Conservation (phyloP, 805 yeast species). For the Hanseniaspora hatyaiensis region DNA sequence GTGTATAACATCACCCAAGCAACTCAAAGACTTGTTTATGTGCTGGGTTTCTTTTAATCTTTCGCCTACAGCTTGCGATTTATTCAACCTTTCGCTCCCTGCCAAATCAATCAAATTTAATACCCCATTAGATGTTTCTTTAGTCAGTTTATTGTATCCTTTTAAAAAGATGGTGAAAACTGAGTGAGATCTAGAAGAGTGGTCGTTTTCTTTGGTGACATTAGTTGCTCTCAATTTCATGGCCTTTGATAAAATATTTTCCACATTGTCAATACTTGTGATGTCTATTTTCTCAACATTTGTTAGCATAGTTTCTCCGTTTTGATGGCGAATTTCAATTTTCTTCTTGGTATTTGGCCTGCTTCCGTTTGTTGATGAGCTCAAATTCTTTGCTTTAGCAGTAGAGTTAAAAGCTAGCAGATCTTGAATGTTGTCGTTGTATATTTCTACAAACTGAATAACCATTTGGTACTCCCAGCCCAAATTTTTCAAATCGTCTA, state of each 20-base stretch:
- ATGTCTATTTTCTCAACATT: conserved; percentile 45
- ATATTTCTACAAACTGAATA: conserved; percentile 80
- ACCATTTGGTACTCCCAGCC: conserved; percentile 54
- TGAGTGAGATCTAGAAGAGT: conserved; percentile 86
- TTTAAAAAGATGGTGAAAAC: conserved; percentile 54
- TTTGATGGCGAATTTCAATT: conserved; percentile 64
- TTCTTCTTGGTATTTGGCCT: conserved; percentile 27
- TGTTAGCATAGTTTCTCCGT: conserved; percentile 45
- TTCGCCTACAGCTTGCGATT: conserved; percentile 69
- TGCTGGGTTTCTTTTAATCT: conserved; percentile 77
- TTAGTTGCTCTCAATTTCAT: conserved; percentile 61
- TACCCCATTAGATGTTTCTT: conserved; percentile 42
- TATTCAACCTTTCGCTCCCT: conserved; percentile 75
- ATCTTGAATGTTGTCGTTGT: conserved; percentile 73
- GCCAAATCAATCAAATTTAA: conserved; percentile 83
- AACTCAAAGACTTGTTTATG: conserved; percentile 76
- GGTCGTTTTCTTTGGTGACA: conserved; percentile 64
- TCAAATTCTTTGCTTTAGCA: too few species aligned
- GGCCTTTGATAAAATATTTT: conserved; percentile 42
- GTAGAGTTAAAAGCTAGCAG: conserved; percentile 31
- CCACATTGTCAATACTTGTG: conserved; percentile 39
- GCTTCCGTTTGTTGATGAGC: conserved; percentile 4
- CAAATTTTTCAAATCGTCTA: conserved; percentile 35
- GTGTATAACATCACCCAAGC: conserved; percentile 79
- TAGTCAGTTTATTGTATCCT: conserved; percentile 44